Percentiles rank a stretch among this genome's conserved stretches.
Conservation (phyloP, 2,329 filamentous ascomycete species). For the Fusarium paranaense region DNA sequence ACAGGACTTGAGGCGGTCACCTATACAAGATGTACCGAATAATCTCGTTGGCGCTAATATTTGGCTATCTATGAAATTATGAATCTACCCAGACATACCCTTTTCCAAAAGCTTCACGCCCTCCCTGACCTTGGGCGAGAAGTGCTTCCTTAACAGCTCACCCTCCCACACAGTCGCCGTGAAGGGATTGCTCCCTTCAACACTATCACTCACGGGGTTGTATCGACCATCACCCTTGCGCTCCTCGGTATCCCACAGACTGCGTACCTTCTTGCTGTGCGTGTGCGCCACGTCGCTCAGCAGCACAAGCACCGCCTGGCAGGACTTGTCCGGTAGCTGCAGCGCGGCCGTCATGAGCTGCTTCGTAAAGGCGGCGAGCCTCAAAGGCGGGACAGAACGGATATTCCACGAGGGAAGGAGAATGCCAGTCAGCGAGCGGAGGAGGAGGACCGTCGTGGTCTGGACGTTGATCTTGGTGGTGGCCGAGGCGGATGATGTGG, state of each 20-base stretch:
- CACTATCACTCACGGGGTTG: slow-evolving; percentile 76
- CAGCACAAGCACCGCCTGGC: slow-evolving; percentile 81
- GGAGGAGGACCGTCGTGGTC: slow-evolving; percentile 91
- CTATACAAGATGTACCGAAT: neutral
- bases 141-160: slow-evolving; percentile 86
- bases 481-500: slow-evolving; percentile 54
- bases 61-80: neutral
- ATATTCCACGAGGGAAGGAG: slow-evolving; percentile 81
- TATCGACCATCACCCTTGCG: slow-evolving; percentile 90
- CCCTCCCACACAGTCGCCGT: slow-evolving; percentile 94
- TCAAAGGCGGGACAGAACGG: slow-evolving; percentile 80
- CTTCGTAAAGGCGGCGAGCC: slow-evolving; percentile 93
- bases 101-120: slow-evolving; percentile 78
- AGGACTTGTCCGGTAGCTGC: slow-evolving; percentile 91
- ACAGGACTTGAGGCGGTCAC: neutral
- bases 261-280: slow-evolving; percentile 83
- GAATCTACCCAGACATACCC: slow-evolving; percentile 58
- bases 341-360: slow-evolving; percentile 85
- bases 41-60: neutral
- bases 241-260: slow-evolving; percentile 96
- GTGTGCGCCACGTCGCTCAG: slow-evolving; percentile 82
- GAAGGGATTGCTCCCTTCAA: slow-evolving; percentile 92
- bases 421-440: slow-evolving; percentile 85
- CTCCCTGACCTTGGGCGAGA: slow-evolving; percentile 86
- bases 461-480: slow-evolving; percentile 87